Base-by-base conservation (phyloP, 1,284 basidiomycete species). In the Macrocystidia cucumis region DNA sequence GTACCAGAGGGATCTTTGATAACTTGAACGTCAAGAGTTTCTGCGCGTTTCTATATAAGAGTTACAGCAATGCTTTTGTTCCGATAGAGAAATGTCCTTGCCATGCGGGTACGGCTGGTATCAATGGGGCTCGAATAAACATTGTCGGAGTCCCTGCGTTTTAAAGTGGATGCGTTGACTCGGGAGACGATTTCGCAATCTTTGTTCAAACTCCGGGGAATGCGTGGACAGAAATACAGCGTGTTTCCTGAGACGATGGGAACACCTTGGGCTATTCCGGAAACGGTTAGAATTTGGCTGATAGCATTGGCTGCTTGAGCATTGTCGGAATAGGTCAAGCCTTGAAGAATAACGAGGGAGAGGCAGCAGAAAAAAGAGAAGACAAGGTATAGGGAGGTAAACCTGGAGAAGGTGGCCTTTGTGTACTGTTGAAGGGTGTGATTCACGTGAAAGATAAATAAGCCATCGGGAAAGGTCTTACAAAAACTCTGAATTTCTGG, bases 311-410 rank as follows among this genome's bases (percentile, higher is more conserved):
- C 51, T 9, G 59, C 60, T 7, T 48, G 37, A 5, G 49, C 32
- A 38, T 62, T 67, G 35, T 56, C 52, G 3, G 39, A 38, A 29
- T 59, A 57, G 2, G 60, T 44, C 19, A 59, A 35, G 11, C 47
- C 49, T 43, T 67, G 65, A 14, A 68, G 41, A 9, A 54, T 42
- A 34, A 51, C 56, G 26, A 69, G 57, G 12, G 56, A 43, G 28
- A 62, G 37, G 35, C 61, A 66, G 33, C 52, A 56, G 14, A 57
- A 34, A 24, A 72, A 43, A 14, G 64, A 60, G 30, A 70, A 47
- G 36, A 62, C 51, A 46, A 69, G 70, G 41, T 65, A 66, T 14
- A 61, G 40, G 6, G 59, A 54, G 23, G 67, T 70, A 43, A 57
- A 62, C 12, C 57, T 62, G 14, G 62, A 65, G 19, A 67, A 45